phyloP scores from a whole-genome alignment of 192 early-diverging fungal species.

The Rhizoclosmatium sp. region DNA sequence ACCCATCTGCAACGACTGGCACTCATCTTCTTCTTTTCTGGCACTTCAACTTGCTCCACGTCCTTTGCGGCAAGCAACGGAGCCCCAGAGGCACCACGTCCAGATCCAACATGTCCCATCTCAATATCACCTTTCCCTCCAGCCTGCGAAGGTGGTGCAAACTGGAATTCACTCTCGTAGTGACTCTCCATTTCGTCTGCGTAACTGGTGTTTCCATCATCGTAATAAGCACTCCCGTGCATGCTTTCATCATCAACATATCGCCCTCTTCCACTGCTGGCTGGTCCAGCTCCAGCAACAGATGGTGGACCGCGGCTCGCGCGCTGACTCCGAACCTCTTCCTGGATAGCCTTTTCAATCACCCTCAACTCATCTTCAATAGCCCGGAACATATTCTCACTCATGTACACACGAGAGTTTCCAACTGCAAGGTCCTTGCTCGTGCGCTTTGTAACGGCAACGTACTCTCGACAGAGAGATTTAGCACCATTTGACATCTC shows the following conservation, averaged over 20 bases:
- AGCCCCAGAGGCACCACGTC: background rate
- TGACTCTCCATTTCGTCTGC: constrained; percentile 41
- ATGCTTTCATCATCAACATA: constrained; percentile 18
- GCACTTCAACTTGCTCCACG: background rate
- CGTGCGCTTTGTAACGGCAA: constrained; percentile 46
- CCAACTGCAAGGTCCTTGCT: constrained; percentile 54
- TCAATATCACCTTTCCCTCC: constrained; percentile 41
- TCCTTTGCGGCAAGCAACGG: background rate
- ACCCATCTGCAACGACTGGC: constrained; percentile 72
- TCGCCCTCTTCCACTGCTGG: constrained; percentile 16
- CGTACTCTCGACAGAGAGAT: constrained; percentile 46
- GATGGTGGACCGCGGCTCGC: background rate
- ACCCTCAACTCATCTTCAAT: constrained; percentile 53
- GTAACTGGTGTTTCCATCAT: constrained; percentile 23
- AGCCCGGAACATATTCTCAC: constrained; percentile 51
- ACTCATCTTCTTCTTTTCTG: constrained; percentile 49
- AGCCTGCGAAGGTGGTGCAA: background rate
- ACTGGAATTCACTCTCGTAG: constrained; percentile 48
- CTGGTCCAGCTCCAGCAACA: constrained; percentile 11
- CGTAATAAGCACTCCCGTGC: constrained; percentile 17
- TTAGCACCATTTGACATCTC: constrained; percentile 43
- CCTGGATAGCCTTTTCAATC: constrained; percentile 51
- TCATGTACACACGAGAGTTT: constrained; percentile 48
- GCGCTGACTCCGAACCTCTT: constrained; percentile 41
- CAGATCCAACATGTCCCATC: constrained; percentile 28